phyloP scores from a whole-genome alignment of 2,329 filamentous ascomycete species.

The Tothia fuscella region DNA sequence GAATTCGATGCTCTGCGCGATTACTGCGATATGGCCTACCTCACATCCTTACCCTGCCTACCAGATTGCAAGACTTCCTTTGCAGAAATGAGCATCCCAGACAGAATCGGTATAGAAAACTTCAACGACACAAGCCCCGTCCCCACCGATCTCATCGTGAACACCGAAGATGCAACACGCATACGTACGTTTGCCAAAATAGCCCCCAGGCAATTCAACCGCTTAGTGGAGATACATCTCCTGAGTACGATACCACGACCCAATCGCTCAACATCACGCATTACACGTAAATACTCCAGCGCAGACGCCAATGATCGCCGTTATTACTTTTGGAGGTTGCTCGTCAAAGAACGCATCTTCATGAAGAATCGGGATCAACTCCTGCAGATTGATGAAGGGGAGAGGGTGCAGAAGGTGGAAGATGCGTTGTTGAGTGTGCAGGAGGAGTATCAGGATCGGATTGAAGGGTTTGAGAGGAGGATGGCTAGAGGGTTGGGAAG shows the following conservation, averaged over 20 bases:
- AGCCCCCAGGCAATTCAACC: conserved; percentile 60
- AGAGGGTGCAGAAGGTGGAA: conserved; percentile 61
- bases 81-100: conserved; percentile 38
- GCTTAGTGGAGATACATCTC: conserved; percentile 65
- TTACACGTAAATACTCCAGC: conserved; percentile 31
- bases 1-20: conserved; percentile 72
- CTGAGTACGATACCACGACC: conserved; percentile 42
- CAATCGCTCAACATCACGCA: conserved; percentile 36
- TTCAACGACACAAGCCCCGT: conserved; percentile 42
- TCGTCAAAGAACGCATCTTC: conserved; percentile 68
- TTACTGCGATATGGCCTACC: conserved; percentile 55
- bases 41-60: too few species aligned
- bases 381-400: conserved; percentile 53
- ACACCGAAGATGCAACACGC: conserved; percentile 38
- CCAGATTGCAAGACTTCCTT: conserved; percentile 38
- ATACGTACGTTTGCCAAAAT: conserved; percentile 58
- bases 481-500: conserved; percentile 16
- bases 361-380: conserved; percentile 61
- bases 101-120: conserved; percentile 36
- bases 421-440: conserved; percentile 49
- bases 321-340: conserved; percentile 59
- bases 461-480: conserved; percentile 36
- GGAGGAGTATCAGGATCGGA: conserved; percentile 58
- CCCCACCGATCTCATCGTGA: conserved; percentile 45
- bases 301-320: conserved; percentile 47